phyloP scores from a whole-genome alignment of 192 early-diverging fungal genomes.

The Umbelopsis vinacea region DNA sequence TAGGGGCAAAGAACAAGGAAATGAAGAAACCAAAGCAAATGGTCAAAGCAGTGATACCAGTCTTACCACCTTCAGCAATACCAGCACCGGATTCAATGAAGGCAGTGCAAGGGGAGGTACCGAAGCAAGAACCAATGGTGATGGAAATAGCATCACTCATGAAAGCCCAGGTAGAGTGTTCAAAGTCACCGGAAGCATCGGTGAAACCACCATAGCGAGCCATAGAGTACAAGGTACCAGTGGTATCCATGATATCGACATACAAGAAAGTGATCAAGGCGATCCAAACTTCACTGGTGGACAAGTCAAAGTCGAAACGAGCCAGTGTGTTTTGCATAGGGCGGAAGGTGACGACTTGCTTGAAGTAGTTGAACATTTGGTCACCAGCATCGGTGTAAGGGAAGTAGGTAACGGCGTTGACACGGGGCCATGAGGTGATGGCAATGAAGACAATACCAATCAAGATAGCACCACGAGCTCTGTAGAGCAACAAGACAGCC shows the following conservation, averaged over 20 bases:
- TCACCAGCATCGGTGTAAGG: slow-evolving; percentile 67
- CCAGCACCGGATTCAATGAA: slow-evolving; percentile 86
- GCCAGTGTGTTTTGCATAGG: slow-evolving; percentile 61
- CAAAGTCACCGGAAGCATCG: slow-evolving; percentile 79
- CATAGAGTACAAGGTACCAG: slow-evolving; percentile 86
- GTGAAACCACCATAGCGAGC: slow-evolving; percentile 80
- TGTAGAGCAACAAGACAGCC: slow-evolving; percentile 62
- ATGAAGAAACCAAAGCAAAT: slow-evolving; percentile 76
- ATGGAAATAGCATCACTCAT: slow-evolving; percentile 71
- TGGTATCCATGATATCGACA: slow-evolving; percentile 87
- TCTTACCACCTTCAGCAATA: slow-evolving; percentile 79
- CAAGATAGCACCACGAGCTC: slow-evolving; percentile 73
- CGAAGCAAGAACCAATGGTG: slow-evolving; percentile 71
- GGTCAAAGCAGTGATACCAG: slow-evolving; percentile 75
- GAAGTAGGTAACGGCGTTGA: slow-evolving; percentile 74
- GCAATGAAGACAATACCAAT: slow-evolving; percentile 73
- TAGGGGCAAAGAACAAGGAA: slow-evolving; percentile 80
- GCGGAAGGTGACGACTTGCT: slow-evolving; percentile 71
- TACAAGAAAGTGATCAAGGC: slow-evolving; percentile 86
- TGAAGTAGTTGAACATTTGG: slow-evolving; percentile 69
- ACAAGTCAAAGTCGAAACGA: slow-evolving; percentile 65
- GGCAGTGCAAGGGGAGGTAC: slow-evolving; percentile 75
- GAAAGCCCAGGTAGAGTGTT: slow-evolving; percentile 76
- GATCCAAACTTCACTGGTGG: slow-evolving; percentile 70
- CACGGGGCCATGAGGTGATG: slow-evolving; percentile 74